Evolutionary conservation across 2,329 filamentous ascomycete genomes (phyloP), one percentile per base, ranked within the genome.

Genomic region (Epichloe baconii): DNA sequence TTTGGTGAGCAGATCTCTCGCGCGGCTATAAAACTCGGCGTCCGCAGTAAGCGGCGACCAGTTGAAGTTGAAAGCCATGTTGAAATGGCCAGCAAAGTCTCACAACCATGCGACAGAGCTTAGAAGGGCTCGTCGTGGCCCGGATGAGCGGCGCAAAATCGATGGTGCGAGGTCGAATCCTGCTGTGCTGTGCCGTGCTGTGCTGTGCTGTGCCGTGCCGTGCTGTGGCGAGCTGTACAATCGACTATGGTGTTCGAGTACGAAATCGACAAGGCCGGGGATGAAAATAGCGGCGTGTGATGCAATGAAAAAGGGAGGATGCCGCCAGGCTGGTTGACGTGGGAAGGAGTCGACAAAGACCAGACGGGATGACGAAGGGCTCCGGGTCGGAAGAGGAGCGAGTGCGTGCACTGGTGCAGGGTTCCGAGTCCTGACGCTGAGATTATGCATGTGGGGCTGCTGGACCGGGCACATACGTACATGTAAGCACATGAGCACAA

Each of bases 21-120:
- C 91, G 61, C 89, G 85, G 66, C 86, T 81, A 71, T 91, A 91
- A 70, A 93, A 93, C 61, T 83, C 80, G 63, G 88, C 91, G 73
- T 97, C 93, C 65, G 91, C 91, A 72, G 94, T 93, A 58, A 98
- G 79, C 65, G 93, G 93, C 79, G 89, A 95, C 93, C 93, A 98
- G 88, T 97, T 97, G 86, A 98, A 98, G 77, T 97, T 97, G 86
- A 98, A 98, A 61, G 93, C 93, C 93, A 98, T 98, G 71, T 71
- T 76, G 69, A 71, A 69, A 72, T 72, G 70, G 71, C 72, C 56
- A 58, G 63, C 58, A 61, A 58, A 50, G 59, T 59, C 59, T 62
- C 61, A 61, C 56, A 54, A 63, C 59, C 67, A 70, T 70, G 58
- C 57, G 57, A 49, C 55, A 53, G 55, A 48, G 54, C 53, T 43